A percentile compares a stretch with the other conserved stretches of the same genome.
Conservation (phyloP, 441 rosid species). For the Erodium moschatum region DNA sequence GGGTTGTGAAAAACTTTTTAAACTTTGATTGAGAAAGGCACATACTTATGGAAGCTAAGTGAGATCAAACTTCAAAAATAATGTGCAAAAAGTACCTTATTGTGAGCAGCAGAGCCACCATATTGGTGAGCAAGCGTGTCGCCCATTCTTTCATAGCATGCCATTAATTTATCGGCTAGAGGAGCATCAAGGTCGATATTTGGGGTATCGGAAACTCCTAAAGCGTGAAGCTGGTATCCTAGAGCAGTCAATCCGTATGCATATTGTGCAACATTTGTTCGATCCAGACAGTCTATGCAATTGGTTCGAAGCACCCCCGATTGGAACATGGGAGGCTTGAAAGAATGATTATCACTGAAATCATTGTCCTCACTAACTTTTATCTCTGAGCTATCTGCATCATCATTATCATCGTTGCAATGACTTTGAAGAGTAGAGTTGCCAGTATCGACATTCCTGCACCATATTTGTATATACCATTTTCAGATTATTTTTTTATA, state of each 20-base stretch:
- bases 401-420: slow-evolving; percentile 34
- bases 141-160: slow-evolving; percentile 93
- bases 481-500: not conserved
- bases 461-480: slow-evolving; percentile 24
- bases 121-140: slow-evolving; percentile 97
- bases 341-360: slow-evolving; percentile 37
- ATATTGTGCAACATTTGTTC: slow-evolving; percentile 98
- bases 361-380: slow-evolving; percentile 26
- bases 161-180: slow-evolving; percentile 80
- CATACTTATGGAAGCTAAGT: no score
- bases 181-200: slow-evolving; percentile 71
- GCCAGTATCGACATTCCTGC: slow-evolving; percentile 37
- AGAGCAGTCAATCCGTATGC: slow-evolving; percentile 96
- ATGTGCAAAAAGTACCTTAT: slow-evolving; percentile 49
- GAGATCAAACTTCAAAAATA: no score
- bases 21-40: no score
- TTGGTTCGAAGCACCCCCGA: slow-evolving; percentile 92
- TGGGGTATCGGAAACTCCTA: slow-evolving; percentile 55
- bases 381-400: slow-evolving; percentile 32
- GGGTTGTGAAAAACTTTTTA: no score
- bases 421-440: slow-evolving; percentile 32
- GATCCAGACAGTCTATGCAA: slow-evolving; percentile 96
- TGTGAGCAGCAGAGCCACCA: slow-evolving; percentile 99
- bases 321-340: slow-evolving; percentile 56
- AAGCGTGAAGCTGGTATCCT: slow-evolving; percentile 76